Percentiles rank a stretch among this genome's conserved stretches.
phyloP scores from a whole-genome alignment of 768 basidiomycete genomes.

The Hydnomerulius pinastri region DNA sequence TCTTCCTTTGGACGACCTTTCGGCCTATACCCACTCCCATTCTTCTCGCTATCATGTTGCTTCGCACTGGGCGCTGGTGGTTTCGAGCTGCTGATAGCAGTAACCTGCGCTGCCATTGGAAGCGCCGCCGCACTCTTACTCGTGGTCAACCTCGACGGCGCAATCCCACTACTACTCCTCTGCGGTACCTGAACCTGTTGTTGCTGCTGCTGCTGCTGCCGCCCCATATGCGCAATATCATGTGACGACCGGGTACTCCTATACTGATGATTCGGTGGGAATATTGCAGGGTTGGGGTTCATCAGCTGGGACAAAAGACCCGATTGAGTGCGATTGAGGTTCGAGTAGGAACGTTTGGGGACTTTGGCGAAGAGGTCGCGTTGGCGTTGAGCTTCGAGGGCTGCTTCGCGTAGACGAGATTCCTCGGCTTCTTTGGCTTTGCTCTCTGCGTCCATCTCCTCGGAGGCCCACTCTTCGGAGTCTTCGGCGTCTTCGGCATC shows the following conservation, averaged over 20 bases:
- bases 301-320: slow-evolving; percentile 70
- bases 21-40: slow-evolving; percentile 55
- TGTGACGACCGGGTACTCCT: slow-evolving; percentile 50
- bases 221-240: slow-evolving; percentile 40
- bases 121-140: slow-evolving; percentile 62
- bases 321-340: slow-evolving; percentile 51
- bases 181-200: slow-evolving; percentile 27
- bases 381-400: slow-evolving; percentile 61
- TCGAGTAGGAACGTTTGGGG: slow-evolving; percentile 64
- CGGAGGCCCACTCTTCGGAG: slow-evolving; percentile 65
- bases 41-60: slow-evolving; percentile 30
- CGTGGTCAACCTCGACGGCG: slow-evolving; percentile 40
- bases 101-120: slow-evolving; percentile 56
- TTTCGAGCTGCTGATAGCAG: slow-evolving; percentile 35
- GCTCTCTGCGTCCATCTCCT: slow-evolving; percentile 46
- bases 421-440: slow-evolving; percentile 34
- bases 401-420: slow-evolving; percentile 49
- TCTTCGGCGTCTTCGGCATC: slow-evolving; percentile 56
- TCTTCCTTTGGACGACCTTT: slow-evolving; percentile 63
- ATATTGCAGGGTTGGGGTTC: slow-evolving; percentile 66
- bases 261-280: slow-evolving; percentile 63
- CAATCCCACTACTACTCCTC: slow-evolving; percentile 31
- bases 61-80: slow-evolving; percentile 22
- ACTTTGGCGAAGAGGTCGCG: slow-evolving; percentile 72
- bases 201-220: slow-evolving; percentile 17